These are phyloP conservation scores for Nectriaceae sp. DNA, from an alignment of 2,329 filamentous ascomycete species.

Conservation along the genomic window DNA sequence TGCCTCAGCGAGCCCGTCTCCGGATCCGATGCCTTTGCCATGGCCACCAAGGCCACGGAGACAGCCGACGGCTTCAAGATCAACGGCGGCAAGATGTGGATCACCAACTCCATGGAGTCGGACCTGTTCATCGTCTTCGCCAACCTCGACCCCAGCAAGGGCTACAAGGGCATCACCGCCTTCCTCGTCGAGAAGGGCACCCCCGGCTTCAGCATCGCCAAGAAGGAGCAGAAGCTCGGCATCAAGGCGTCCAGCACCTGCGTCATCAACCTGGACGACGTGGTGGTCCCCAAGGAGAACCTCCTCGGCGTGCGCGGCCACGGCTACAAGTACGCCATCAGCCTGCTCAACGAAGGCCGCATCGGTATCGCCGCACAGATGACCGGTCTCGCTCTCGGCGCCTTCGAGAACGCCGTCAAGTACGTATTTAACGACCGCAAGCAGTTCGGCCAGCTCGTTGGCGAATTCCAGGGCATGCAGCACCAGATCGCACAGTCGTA, in stretches of 20 bases:
- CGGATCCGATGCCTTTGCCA: conserved; percentile 92
- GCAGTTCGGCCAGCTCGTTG: conserved; percentile 92
- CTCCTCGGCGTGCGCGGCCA: conserved; percentile 85
- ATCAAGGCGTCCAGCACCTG: conserved; percentile 96
- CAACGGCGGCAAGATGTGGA: conserved; percentile 98
- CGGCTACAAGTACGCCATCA: conserved; percentile 98
- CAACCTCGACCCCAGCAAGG: conserved; percentile 88
- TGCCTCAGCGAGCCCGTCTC: conserved; percentile 91
- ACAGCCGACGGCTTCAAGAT: conserved; percentile 83
- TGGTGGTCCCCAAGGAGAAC: conserved; percentile 85
- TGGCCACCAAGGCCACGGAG: conserved; percentile 87
- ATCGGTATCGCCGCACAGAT: conserved; percentile 99
- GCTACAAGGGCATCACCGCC: conserved; percentile 95
- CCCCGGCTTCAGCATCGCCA: conserved; percentile 89
- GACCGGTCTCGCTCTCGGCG: conserved; percentile 92
- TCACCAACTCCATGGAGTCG: conserved; percentile 95
- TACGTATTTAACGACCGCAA: conserved; percentile 99
- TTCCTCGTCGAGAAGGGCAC: conserved; percentile 92
- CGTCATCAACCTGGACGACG: conserved; percentile 96
- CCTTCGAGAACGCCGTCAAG: conserved; percentile 88
- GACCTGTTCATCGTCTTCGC: conserved; percentile 97
- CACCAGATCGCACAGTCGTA: conserved; percentile 97
- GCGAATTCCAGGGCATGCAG: conserved; percentile 99
- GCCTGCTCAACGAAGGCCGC: conserved; percentile 89
- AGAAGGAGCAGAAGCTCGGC: conserved; percentile 99